Conservation (phyloP, 2,329 filamentous ascomycete species). For the Sporothrix inflata region DNA sequence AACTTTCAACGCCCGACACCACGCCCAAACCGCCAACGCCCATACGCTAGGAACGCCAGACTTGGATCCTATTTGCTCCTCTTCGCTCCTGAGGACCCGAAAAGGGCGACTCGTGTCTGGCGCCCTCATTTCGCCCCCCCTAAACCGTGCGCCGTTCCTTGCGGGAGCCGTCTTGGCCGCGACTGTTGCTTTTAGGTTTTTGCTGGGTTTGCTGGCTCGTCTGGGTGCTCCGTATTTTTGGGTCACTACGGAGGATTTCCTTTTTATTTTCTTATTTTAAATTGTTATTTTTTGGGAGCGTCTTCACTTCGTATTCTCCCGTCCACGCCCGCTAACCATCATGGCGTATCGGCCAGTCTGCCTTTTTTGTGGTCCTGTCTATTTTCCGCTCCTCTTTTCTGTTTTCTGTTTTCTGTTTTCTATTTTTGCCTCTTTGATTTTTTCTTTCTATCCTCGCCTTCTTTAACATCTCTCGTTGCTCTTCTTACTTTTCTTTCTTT, state of each 20-base stretch:
- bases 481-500: neutral
- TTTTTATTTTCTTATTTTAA: constrained; percentile 6
- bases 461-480: neutral
- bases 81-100: neutral
- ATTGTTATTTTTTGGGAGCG: neutral
- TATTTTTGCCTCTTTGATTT: neutral
- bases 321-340: neutral
- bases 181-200: neutral
- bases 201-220: neutral
- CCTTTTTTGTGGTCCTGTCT: constrained; percentile 15
- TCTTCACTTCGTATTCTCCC: constrained; percentile 11
- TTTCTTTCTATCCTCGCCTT: neutral
- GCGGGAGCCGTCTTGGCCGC: neutral
- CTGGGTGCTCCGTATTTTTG: neutral
- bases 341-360: constrained; percentile 11
- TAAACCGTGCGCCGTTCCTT: constrained; percentile 12
- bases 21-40: no score
- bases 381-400: neutral
- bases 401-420: constrained; percentile 20
- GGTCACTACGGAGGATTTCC: neutral
- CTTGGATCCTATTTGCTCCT: neutral
- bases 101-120: neutral
- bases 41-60: neutral
- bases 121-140: constrained; percentile 17
- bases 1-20: constrained; percentile 1